Evolutionary conservation across 345 rosid genomes (phyloP).

Genomic region (Raphanus sativus): DNA sequence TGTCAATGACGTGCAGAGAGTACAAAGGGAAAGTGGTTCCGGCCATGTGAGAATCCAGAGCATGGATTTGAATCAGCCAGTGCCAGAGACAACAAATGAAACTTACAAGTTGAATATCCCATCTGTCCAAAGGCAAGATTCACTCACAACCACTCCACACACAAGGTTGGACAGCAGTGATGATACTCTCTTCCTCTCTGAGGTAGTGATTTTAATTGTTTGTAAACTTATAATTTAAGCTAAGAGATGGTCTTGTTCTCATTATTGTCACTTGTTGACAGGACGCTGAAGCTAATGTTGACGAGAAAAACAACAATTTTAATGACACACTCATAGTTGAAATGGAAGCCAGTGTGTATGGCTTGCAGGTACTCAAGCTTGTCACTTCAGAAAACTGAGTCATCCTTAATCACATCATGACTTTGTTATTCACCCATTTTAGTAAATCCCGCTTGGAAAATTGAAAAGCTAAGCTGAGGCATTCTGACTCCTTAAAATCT

Average conservation of each 20-base stretch:
- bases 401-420: neutral
- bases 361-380: conserved; percentile 54
- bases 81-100: conserved; percentile 19
- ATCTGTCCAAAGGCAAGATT: conserved; percentile 34
- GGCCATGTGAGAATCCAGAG: conserved; percentile 31
- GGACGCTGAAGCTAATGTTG: conserved; percentile 44
- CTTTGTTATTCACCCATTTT: neutral
- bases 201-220: conserved; percentile 33
- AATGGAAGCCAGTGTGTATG: conserved; percentile 70
- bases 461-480: conserved; percentile 4
- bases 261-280: conserved; percentile 23
- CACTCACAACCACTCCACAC: conserved; percentile 29
- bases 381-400: neutral
- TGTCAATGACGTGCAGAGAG: conserved; percentile 15
- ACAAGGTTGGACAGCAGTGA: conserved; percentile 37
- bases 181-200: conserved; percentile 32
- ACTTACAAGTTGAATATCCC: conserved; percentile 21
- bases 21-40: conserved; percentile 12
- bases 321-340: conserved; percentile 57
- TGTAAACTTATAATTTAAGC: conserved; percentile 1
- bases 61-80: conserved; percentile 33
- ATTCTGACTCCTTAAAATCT: neutral
- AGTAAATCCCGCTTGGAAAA: neutral
- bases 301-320: conserved; percentile 39
- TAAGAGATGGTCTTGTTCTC: neutral